Base-by-base conservation (phyloP, 805 yeast genomes). In the Lachancea thermotolerans region DNA sequence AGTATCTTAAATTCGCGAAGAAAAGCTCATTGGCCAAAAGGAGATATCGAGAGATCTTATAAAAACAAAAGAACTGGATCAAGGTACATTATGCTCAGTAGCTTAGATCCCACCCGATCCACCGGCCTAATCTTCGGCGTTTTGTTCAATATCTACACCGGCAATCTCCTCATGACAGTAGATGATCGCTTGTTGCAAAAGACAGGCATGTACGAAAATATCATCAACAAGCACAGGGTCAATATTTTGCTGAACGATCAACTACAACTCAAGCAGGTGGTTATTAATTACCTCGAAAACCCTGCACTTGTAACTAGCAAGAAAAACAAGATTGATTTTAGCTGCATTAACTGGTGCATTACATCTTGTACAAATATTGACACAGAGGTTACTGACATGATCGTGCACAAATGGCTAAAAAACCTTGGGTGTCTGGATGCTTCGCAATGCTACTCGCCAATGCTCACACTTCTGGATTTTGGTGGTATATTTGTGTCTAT, bases 401-500 rank as follows among this genome's bases (percentile, higher is more conserved):
- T 93, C 35, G 79, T 95, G 10, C 91, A 88, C 51, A 73, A 98
- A 46, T 93, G 95, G 88, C 71, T 93, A 39, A 77, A 81, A 52
- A 97, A 98, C 2, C 65, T 93, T 43, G 99, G 99, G 0, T 88
- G 95, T 57, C 75, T 71, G 44, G 77, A 76, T 43, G 82, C 95
- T 0, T 74, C 83, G 32, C 77, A 79, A 42, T 85, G 88, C 4
- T 82, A 89, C 27, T 82, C 95, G 0, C 99, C 99, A 0, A 76
- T 93, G 71, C 70, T 93, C 37, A 85, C 96, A 0, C 68, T 93
- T 41, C 79, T 85, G 51, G 99, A 93, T 59, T 95, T 89, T 57
- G 99, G 99, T 30, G 99, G 99, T 2, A 86, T 91, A 78, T 89
- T 90, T 10, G 79, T 93, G 6, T 80, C 97, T 1, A 77, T 89